Base-by-base conservation (phyloP, 1,139 yeast species). In the Yamadazyma pseudoaaseri region DNA sequence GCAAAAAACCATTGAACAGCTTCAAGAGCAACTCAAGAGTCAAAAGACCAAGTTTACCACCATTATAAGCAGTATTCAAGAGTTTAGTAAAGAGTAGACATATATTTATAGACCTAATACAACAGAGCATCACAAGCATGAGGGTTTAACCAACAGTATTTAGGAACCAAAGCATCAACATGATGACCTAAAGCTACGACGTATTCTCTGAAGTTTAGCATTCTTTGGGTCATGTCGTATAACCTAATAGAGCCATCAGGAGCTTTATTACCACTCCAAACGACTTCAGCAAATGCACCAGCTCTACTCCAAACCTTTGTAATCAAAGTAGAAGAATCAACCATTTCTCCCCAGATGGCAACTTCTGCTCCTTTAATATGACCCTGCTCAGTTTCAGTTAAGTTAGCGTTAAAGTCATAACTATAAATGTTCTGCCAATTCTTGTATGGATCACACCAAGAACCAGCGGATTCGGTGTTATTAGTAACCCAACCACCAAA, bases 311-410 rank as follows among this genome's bases (percentile, higher is more conserved):
- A 72, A 17, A 69, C 42, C 45, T 60, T 65, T 10, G 45, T 44
- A 10, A 66, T 64, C 25, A 69, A 48, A 14, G 62, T 65, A 2
- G 54, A 41, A 9, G 60, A 51, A 42, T 71, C 77, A 5, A 55
- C 65, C 45, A 63, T 70, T 43, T 70, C 76, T 0, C 72, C 51
- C 76, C 77, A 72, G 22, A 70, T 45, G 2, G 72, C 64, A 8
- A 59, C 73, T 39, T 70, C 76, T 2, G 65, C 74, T 3, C 78
- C 78, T 25, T 66, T 40, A 15, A 72, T 56, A 34, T 59, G 70
- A 17, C 45, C 32, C 8, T 43, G 42, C 42, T 71, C 67, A 2
- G 37, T 46, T 1, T 42, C 56, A n/a, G 70, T 65, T 37, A 72
- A 55, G 31, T 55, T 56, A 14, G 47, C 51, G 14, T 60, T 49